A percentile compares a stretch with the other conserved stretches of the same genome.
Evolutionary conservation across 805 yeast species (phyloP).

Genomic region (Ogataea pini): DNA sequence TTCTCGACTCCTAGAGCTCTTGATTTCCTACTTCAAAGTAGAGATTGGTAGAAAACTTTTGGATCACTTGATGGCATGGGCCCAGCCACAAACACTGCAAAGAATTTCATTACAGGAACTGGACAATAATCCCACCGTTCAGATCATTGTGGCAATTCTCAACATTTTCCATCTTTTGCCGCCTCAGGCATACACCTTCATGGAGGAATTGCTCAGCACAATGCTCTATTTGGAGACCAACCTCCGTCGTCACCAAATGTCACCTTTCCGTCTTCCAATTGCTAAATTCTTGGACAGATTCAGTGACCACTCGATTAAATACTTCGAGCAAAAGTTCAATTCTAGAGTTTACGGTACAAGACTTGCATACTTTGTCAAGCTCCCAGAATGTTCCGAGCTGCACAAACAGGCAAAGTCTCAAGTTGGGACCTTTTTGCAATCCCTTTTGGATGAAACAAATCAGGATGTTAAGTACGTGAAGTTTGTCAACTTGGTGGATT

Average conservation of each 20-base stretch:
- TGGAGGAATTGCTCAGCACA: constrained; percentile 81
- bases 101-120: constrained; percentile 79
- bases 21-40: constrained; percentile 92
- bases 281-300: constrained; percentile 85
- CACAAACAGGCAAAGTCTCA: constrained; percentile 57
- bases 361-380: constrained; percentile 63
- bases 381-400: constrained; percentile 55
- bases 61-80: constrained; percentile 96
- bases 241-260: constrained; percentile 77
- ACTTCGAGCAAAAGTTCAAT: constrained; percentile 65
- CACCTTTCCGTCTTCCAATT: constrained; percentile 91
- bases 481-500: constrained; percentile 72
- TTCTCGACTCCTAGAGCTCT: constrained; percentile 78
- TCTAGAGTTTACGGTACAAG: constrained; percentile 65
- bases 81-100: constrained; percentile 76
- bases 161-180: constrained; percentile 92
- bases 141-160: constrained; percentile 84
- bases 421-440: constrained; percentile 48
- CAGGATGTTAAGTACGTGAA: constrained; percentile 59
- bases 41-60: constrained; percentile 92
- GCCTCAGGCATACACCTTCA: constrained; percentile 85
- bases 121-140: constrained; percentile 76
- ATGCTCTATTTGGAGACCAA: constrained; percentile 78
- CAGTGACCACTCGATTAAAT: constrained; percentile 69
- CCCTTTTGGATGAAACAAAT: constrained; percentile 47